These are phyloP conservation scores for Amanita molliuscula DNA, from an alignment of 768 basidiomycete species.

Conservation along the genomic window DNA sequence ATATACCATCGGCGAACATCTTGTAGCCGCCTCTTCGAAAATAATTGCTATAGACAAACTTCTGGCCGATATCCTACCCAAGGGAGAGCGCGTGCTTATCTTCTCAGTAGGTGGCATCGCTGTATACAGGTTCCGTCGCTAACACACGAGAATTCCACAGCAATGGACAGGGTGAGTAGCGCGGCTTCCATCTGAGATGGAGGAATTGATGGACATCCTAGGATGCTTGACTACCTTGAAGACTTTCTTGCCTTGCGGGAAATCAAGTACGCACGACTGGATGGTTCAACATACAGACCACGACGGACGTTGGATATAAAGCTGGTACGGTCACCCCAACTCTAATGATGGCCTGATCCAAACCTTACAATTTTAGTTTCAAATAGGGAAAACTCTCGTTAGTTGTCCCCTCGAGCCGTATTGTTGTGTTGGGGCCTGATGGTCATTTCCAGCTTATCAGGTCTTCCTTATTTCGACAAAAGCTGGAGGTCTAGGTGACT, in stretches of 20 bases:
- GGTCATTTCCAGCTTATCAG: slow-evolving; percentile 36
- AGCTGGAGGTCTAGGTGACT: slow-evolving; percentile 58
- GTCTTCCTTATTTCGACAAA: slow-evolving; percentile 64
- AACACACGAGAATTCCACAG: slow-evolving; percentile 17
- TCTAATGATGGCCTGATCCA: not conserved
- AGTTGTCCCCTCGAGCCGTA: slow-evolving; percentile 11
- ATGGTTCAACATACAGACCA: slow-evolving; percentile 43
- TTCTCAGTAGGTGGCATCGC: slow-evolving; percentile 43
- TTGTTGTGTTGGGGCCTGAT: not conserved
- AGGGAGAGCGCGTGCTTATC: slow-evolving; percentile 54
- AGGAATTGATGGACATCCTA: slow-evolving; percentile 9
- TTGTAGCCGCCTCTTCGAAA: slow-evolving; percentile 48
- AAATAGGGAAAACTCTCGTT: slow-evolving; percentile 48
- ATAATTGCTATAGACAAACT: slow-evolving; percentile 49
- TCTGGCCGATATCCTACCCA: slow-evolving; percentile 42
- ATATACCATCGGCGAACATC: slow-evolving; percentile 41
- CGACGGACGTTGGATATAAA: slow-evolving; percentile 48
- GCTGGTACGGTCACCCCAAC: slow-evolving; percentile 24
- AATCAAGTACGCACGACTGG: slow-evolving; percentile 51
- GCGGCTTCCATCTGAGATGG: not conserved
- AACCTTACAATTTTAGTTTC: slow-evolving; percentile 16
- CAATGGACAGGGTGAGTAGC: slow-evolving; percentile 36
- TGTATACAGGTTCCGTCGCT: not conserved
- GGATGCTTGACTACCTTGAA: slow-evolving; percentile 62
- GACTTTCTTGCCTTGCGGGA: slow-evolving; percentile 53